Evolutionary conservation across 176 grass and related monocot species (phyloP), one percentile per base, ranked within the genome.

Genomic region (Cenchrus fungigraminus): DNA sequence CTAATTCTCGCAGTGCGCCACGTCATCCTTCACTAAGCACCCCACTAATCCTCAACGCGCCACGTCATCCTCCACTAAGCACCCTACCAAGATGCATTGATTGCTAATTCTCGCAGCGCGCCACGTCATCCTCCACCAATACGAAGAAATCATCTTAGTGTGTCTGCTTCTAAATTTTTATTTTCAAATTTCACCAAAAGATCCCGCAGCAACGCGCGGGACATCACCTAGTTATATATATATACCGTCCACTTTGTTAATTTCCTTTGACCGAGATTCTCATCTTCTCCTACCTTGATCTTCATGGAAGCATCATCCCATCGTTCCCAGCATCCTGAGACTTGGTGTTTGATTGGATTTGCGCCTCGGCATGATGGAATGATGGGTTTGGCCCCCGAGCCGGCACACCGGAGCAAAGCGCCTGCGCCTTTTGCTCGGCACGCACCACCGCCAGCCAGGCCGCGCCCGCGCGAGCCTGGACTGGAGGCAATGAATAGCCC

Each of bases 401-500:
- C 32, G 43, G 59, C 79, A 32, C 3, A 22, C 62, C 43, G 14
- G 64, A 2, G 54, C 87, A 87, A 86, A 86, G 88, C 56, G 61
- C 12, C 82, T 80, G 83, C 64, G 62, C 13, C 82, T 85, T 85
- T 89, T 85, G 60, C 22, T 80, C 69, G 76, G 61, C 37, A 68
- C 44, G 73, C 80, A 13, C 46, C 80, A 34, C 73, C 64, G 29
- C 73, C 15, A 16, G 8, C 45, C 73, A 6, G 45, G 49, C 60
- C 60, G 71, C 7, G 6, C 53, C 43, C 17, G 29, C 64, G 64
- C 67, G 74, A 50, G 60, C 76, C 86, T 12, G 47, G 60, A 67
- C 86, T 11, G 46, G 54, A 68, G 81, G 87, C 78, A 95, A 93
- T 93, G 88, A 93, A 91, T 85, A 76, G 79, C 57, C 56, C 70